Percentiles rank a stretch among this genome's conserved stretches.
phyloP scores from a whole-genome alignment of 306 rosid genomes.

The Vicia villosa region DNA sequence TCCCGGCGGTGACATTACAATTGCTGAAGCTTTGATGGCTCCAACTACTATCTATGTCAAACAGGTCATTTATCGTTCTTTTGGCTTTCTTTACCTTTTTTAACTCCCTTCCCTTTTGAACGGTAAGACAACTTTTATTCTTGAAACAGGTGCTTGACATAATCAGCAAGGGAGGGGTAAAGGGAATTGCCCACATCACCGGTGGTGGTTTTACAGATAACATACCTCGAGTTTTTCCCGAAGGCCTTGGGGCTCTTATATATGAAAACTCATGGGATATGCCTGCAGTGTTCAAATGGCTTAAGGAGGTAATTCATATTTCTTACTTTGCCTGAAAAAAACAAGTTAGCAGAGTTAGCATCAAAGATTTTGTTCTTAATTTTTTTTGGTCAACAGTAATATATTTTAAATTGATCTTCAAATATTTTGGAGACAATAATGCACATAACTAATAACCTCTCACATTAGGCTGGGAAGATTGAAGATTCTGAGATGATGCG shows the following conservation, averaged over 20 bases:
- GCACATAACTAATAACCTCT: constrained; percentile 12
- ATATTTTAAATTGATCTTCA: constrained; percentile 19
- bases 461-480: constrained; percentile 66
- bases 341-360: not conserved
- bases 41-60: constrained; percentile 88
- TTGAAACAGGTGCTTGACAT: constrained; percentile 71
- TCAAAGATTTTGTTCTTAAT: not conserved
- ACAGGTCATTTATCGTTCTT: constrained; percentile 57
- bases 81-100: not conserved
- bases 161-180: constrained; percentile 78
- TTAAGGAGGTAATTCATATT: constrained; percentile 73
- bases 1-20: constrained; percentile 59
- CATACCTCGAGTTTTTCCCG: constrained; percentile 86
- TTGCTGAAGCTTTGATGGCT: constrained; percentile 87
- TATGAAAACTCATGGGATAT: constrained; percentile 71
- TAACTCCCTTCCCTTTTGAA: not conserved
- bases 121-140: not conserved
- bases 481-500: constrained; percentile 79
- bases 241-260: constrained; percentile 77
- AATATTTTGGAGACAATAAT: constrained; percentile 8
- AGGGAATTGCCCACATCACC: constrained; percentile 86
- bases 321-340: not conserved
- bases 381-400: not conserved
- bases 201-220: constrained; percentile 97
- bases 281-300: constrained; percentile 79